These are phyloP conservation scores for Globisporangium paddicum DNA, from an alignment of 352 stramenopile species.

Conservation along the genomic window DNA sequence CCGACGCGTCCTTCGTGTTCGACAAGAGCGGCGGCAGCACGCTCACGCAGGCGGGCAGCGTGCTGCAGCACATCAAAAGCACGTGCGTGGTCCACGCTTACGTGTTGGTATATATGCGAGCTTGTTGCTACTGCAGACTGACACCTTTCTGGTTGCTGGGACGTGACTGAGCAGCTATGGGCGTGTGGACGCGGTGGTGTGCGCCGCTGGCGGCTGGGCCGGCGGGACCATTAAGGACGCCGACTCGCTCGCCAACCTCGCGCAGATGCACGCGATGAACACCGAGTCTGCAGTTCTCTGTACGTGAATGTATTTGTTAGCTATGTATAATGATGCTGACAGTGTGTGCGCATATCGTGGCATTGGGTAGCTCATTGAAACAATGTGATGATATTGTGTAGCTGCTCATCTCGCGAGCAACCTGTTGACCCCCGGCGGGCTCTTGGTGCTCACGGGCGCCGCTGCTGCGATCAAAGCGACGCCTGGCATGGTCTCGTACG, in stretches of 20 bases:
- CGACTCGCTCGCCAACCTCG: constrained; percentile 56
- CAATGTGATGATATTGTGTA: constrained; percentile 12
- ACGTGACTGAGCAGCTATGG: constrained; percentile 27
- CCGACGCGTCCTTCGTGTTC: constrained; percentile 39
- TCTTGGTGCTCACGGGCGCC: constrained; percentile 82
- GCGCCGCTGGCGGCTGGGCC: constrained; percentile 74
- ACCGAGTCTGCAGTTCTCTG: constrained; percentile 62
- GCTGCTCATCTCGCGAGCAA: constrained; percentile 80
- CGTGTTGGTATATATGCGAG: neutral
- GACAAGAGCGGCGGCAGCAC: constrained; percentile 27
- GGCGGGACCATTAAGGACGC: constrained; percentile 65
- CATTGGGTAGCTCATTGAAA: neutral
- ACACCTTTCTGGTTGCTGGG: constrained; percentile 4
- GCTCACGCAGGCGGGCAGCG: constrained; percentile 43
- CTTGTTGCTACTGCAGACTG: neutral
- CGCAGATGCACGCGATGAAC: constrained; percentile 76
- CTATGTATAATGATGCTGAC: neutral
- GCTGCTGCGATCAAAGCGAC: constrained; percentile 73
- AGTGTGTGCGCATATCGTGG: neutral
- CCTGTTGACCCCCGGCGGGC: constrained; percentile 46
- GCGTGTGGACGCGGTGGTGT: constrained; percentile 72
- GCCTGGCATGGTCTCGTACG: constrained; percentile 85
- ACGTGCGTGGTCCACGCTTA: constrained; percentile 17
- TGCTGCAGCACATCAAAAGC: constrained; percentile 50
- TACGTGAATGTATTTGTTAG: neutral